Conservation (phyloP, 1,139 yeast species). For the Lodderomyces jiufengensis region DNA sequence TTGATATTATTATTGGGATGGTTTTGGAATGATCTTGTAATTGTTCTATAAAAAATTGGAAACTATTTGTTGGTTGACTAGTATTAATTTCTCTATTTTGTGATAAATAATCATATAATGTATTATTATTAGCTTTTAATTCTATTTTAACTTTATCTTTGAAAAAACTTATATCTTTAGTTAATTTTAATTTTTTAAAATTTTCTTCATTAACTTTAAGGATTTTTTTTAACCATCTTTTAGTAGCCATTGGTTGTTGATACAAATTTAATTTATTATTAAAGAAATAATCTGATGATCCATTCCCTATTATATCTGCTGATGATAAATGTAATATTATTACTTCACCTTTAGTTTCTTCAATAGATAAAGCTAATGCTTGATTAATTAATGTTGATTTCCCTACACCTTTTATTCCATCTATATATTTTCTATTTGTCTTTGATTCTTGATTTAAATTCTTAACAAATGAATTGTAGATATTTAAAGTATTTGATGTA, state of each 20-base stretch:
- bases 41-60: slow-evolving; percentile 56
- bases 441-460: slow-evolving; percentile 20
- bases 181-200: slow-evolving; percentile 48
- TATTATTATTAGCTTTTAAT: slow-evolving; percentile 41
- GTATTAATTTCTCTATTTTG: slow-evolving; percentile 40
- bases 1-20: slow-evolving; percentile 63
- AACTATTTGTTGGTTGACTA: slow-evolving; percentile 33
- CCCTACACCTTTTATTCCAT: slow-evolving; percentile 78
- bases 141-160: slow-evolving; percentile 31
- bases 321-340: slow-evolving; percentile 66
- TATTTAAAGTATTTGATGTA: slow-evolving; percentile 29
- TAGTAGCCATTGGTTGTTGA: slow-evolving; percentile 79
- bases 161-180: slow-evolving; percentile 38
- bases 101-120: slow-evolving; percentile 38
- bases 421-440: slow-evolving; percentile 51
- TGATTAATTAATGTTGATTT: slow-evolving; percentile 75
- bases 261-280: slow-evolving; percentile 50
- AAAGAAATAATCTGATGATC: slow-evolving; percentile 63
- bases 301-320: slow-evolving; percentile 62
- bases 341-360: slow-evolving; percentile 41
- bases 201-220: slow-evolving; percentile 52
- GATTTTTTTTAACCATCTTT: slow-evolving; percentile 56
- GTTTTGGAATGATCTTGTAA: slow-evolving; percentile 39
- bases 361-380: slow-evolving; percentile 55
- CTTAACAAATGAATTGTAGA: slow-evolving; percentile 24